These are phyloP conservation scores for Echites panduratus DNA, from an alignment of 257 asterid species.

Conservation along the genomic window DNA sequence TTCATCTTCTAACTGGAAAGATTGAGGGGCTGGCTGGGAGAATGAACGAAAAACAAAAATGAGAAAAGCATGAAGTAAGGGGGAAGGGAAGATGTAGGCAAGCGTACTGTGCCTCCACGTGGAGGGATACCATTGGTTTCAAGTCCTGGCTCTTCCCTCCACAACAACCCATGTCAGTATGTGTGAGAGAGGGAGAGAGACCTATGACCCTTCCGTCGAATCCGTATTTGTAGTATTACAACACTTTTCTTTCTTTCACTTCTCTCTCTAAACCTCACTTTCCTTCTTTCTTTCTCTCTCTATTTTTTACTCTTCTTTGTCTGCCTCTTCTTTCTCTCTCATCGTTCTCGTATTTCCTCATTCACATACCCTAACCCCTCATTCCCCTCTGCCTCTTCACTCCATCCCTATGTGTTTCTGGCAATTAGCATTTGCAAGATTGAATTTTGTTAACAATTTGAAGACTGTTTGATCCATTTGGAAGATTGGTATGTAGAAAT, in stretches of 20 bases:
- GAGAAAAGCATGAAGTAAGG: constrained; percentile 16
- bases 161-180: constrained; percentile 45
- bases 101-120: constrained; percentile 56
- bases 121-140: constrained; percentile 42
- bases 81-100: constrained; percentile 37
- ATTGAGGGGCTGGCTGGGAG: neutral
- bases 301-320: constrained; percentile 35
- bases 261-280: constrained; percentile 32
- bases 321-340: constrained; percentile 46
- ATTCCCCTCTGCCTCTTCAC: constrained; percentile 28
- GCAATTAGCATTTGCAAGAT: constrained; percentile 19
- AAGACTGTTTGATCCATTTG: constrained; percentile 32
- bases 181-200: constrained; percentile 29
- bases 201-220: constrained; percentile 48
- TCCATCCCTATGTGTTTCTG: constrained; percentile 10
- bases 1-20: neutral
- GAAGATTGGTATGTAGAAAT: constrained; percentile 37
- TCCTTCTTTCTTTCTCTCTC: constrained; percentile 31
- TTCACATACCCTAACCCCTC: constrained; percentile 55
- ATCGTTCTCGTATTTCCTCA: constrained; percentile 38
- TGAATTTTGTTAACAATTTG: constrained; percentile 24
- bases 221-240: constrained; percentile 42
- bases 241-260: constrained; percentile 26
- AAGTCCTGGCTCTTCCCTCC: constrained; percentile 41
- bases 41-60: neutral